Conservation (phyloP, 257 asterid species). For the Striga asiatica region DNA sequence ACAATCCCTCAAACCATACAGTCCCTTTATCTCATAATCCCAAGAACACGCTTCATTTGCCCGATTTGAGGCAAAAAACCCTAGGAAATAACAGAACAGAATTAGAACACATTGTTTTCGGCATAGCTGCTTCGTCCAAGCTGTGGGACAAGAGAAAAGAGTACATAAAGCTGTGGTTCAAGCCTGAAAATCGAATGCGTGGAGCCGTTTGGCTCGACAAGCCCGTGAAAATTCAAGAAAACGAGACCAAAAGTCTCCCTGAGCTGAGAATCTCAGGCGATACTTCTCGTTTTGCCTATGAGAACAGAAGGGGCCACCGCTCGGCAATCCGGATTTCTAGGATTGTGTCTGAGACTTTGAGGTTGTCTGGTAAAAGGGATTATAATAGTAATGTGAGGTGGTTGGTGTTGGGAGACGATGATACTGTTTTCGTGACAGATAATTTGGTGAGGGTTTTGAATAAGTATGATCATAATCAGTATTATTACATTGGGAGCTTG, state of each 20-base stretch:
- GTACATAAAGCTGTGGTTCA: conserved; percentile 77
- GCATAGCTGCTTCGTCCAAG: conserved; percentile 78
- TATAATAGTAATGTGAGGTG: conserved; percentile 47
- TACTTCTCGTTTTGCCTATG: conserved; percentile 48
- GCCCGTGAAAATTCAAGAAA: conserved; percentile 20
- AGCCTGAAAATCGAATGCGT: conserved; percentile 40
- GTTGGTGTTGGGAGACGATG: conserved; percentile 95
- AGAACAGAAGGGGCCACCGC: conserved; percentile 56
- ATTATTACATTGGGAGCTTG: conserved; percentile 69
- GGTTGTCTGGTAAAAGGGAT: conserved; percentile 19
- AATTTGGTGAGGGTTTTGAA: conserved; percentile 64
- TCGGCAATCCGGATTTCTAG: conserved; percentile 76
- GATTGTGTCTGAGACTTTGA: conserved; percentile 58
- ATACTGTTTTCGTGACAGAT: conserved; percentile 68
- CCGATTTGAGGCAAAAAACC: neutral
- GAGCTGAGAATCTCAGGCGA: conserved; percentile 48
- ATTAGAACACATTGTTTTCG: conserved; percentile 57
- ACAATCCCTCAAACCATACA: neutral
- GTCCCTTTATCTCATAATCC: neutral
- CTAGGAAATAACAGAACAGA: conserved; percentile 21
- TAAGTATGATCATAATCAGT: conserved; percentile 79
- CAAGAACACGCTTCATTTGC: neutral
- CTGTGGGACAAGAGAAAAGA: conserved; percentile 62
- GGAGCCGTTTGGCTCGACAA: conserved; percentile 72
- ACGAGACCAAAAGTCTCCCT: conserved; percentile 35